phyloP scores from a whole-genome alignment of 2,329 filamentous ascomycete genomes.

The Pseudogymnoascus verrucosus region DNA sequence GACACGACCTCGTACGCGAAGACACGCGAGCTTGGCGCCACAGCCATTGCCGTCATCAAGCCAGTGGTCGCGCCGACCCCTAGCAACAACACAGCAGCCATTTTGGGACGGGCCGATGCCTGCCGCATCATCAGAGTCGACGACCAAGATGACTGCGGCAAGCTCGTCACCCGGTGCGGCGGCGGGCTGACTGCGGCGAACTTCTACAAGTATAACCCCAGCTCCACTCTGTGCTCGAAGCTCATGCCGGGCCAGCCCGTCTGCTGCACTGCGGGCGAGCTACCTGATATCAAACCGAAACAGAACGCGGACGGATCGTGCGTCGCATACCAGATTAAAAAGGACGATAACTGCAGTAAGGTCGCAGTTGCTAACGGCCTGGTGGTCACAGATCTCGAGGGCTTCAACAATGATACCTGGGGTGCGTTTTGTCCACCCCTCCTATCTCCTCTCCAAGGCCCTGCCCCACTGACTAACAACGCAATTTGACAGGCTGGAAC shows the following conservation, averaged over 20 bases:
- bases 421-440: neutral
- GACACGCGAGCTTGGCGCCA: neutral
- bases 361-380: neutral
- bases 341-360: neutral
- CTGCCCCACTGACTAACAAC: neutral
- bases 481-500: conserved; percentile 1
- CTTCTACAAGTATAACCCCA: conserved; percentile 25
- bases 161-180: conserved; percentile 21
- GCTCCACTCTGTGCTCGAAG: conserved; percentile 23
- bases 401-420: neutral
- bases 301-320: neutral
- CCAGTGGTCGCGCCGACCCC: neutral
- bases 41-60: neutral
- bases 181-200: conserved; percentile 14
- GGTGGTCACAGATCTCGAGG: neutral
- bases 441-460: neutral
- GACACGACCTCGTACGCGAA: neutral
- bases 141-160: too few relatives aligned
- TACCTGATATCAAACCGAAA: neutral
- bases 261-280: neutral
- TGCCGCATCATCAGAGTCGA: too few relatives aligned
- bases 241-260: conserved; percentile 20
- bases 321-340: neutral
- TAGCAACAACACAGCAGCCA: neutral
- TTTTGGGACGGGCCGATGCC: too few relatives aligned